Evolutionary conservation across 495 filamentous ascomycete genomes (phyloP), one percentile per base, ranked within the genome.

Genomic region (Aspergillus funiculosus): DNA sequence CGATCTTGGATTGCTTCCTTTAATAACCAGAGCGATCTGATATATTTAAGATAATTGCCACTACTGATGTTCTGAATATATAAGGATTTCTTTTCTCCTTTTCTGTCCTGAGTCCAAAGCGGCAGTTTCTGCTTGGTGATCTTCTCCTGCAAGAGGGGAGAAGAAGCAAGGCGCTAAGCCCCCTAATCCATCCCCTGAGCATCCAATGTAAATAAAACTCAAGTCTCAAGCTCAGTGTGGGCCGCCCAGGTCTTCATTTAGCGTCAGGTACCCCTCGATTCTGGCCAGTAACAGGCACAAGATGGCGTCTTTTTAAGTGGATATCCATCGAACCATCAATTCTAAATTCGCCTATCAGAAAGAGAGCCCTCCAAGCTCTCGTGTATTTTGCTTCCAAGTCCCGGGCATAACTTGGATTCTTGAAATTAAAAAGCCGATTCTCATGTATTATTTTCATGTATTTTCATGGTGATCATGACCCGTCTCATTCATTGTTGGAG

Each of bases 201-300:
- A 13, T 20, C 38, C 26, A 43, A n/a, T n/a, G n/a, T n/a, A n/a
- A 46, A 40, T 36, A 55, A 43, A 29, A 35, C n/a, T n/a, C n/a
- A n/a, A n/a, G n/a, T n/a, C 36, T 32, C 45, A 34, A 24, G 28
- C 38, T 20, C 14, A 6, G 50, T 52, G 50, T n/a, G 50, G 31
- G 22, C 35, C 9, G 3, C 18, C n/a, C 9, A 11, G 17, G 15
- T 38, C 28, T 51, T 48, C 41, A n/a, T n/a, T n/a, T 59, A 59
- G 60, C 42, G 62, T 57, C 62, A 67, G 63, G 60, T 57, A 63
- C 61, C 61, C 21, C 42, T 46, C 15, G 20, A 3, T 9, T 17
- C 1, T 26, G 21, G 18, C 63, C 63, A 67, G 63, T 65, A 32
- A 50, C 0, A 1, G 34, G 2, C 8, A 22, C 20, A 9, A 1